phyloP scores from a whole-genome alignment of 2,329 filamentous ascomycete genomes.

The Aureobasidium sp. region DNA sequence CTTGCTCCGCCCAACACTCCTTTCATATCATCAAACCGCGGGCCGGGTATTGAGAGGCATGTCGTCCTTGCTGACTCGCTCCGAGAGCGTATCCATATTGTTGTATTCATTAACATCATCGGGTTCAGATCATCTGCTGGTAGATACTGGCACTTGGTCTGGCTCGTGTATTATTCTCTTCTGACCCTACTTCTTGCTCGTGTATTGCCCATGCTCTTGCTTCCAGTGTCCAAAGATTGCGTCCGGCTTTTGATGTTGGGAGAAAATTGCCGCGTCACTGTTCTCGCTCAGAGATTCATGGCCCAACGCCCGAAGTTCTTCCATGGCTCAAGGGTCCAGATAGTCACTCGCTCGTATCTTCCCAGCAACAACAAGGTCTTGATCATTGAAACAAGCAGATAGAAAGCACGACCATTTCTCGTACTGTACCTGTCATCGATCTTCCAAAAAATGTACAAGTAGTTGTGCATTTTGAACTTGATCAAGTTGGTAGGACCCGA shows the following conservation, averaged over 20 bases:
- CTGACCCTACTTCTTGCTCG: neutral
- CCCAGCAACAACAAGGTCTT: neutral
- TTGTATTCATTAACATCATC: neutral
- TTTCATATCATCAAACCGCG: slow-evolving; percentile 8
- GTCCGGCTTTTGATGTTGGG: neutral
- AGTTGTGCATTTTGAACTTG: neutral
- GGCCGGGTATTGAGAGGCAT: slow-evolving; percentile 10
- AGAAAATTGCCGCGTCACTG: neutral
- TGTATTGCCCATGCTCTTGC: neutral
- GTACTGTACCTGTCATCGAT: too few species aligned
- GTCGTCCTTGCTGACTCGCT: slow-evolving; percentile 3
- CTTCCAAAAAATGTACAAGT: too few species aligned
- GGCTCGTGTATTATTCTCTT: slow-evolving; percentile 4
- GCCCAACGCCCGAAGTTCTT: neutral
- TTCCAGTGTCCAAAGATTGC: neutral
- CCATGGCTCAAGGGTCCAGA: neutral
- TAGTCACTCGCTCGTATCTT: neutral
- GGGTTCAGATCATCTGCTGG: neutral
- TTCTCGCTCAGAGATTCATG: neutral
- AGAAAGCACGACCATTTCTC: neutral
- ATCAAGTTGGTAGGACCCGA: neutral
- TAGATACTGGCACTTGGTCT: neutral
- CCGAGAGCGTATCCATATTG: slow-evolving; percentile 4
- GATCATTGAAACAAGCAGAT: neutral
- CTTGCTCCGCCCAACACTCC: slow-evolving; percentile 9